phyloP scores from a whole-genome alignment of 2,329 filamentous ascomycete genomes.

The Chrysosporium queenslandicum region DNA sequence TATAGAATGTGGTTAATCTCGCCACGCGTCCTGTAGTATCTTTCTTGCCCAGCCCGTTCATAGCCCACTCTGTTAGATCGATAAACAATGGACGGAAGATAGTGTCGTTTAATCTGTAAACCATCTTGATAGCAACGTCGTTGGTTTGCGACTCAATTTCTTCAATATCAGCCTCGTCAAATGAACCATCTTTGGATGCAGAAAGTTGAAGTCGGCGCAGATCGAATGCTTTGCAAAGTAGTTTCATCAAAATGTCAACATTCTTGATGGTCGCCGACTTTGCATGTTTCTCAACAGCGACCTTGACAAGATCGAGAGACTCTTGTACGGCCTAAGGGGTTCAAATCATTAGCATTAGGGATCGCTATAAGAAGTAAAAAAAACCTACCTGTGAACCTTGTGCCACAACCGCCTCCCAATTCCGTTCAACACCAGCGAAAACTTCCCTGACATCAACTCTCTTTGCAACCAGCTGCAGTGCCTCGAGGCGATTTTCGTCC shows the following conservation, averaged over 20 bases:
- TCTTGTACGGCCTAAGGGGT: constrained; percentile 52
- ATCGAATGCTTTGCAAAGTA: constrained; percentile 47
- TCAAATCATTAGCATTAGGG: constrained; percentile 17
- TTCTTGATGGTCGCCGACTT: constrained; percentile 74
- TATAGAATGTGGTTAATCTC: constrained; percentile 67
- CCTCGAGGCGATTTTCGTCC: constrained; percentile 55
- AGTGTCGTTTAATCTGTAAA: constrained; percentile 92
- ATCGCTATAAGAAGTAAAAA: background rate
- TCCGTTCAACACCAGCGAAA: constrained; percentile 60
- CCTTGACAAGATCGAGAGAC: constrained; percentile 57
- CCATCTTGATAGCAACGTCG: constrained; percentile 71
- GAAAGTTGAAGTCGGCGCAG: constrained; percentile 34
- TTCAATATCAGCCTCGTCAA: constrained; percentile 42
- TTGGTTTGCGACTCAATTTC: constrained; percentile 56
- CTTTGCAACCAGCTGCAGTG: constrained; percentile 64
- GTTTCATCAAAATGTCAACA: constrained; percentile 54
- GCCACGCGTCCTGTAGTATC: constrained; percentile 49
- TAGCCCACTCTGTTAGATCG: constrained; percentile 73
- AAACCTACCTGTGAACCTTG: constrained; percentile 41
- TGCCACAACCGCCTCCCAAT: constrained; percentile 56
- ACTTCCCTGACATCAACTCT: constrained; percentile 68
- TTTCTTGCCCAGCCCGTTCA: constrained; percentile 50
- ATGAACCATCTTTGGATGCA: constrained; percentile 23
- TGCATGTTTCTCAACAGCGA: constrained; percentile 63
- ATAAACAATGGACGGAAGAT: constrained; percentile 87